Evolutionary conservation across 176 grass and related monocot species (phyloP), one percentile per base, ranked within the genome.

Genomic region (Oryza brachyantha): DNA sequence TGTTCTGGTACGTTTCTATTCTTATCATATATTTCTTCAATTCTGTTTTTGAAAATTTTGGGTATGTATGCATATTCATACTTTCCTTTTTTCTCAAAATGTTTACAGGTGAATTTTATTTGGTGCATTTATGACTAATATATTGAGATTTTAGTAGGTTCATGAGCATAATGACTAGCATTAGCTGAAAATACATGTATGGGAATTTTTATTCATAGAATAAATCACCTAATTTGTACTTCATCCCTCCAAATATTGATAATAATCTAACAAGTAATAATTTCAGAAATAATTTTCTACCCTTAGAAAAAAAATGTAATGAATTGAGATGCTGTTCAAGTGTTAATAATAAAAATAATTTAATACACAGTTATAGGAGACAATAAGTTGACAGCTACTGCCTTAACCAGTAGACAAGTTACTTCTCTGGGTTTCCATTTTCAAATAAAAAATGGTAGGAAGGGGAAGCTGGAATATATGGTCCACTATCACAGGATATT

Each of bases 1-100:
- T 86, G 81, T 94, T 67, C 77, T 98, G 95, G 95, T 98, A 90
- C 70, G 89, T 36, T 16, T 90, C 71, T 75, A 13, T 67, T 41
- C 19, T 61, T 24, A 13, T 54, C 19, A 55, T 68, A 81, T 81
- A 39, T 54, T 48, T 86, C 35, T 70, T 70, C 3, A 7, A 37
- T 61, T 45, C 4, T 40, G 73, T 72, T 72, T 19, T 69, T 71
- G 70, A 29, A 48, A 19, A 5, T 27, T 61, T 55, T 71, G 37
- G 27, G 29, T 61, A 61, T 60, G 11, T 61, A 34, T 45, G 26
- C 66, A 61, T 81, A 17, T 80, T 34, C 19, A 5, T 45, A 3
- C 19, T 81, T 7, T 31, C 17, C 70, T 21, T 77, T 77, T 76
- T 27, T 38, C 25, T 39, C 52, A 61, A 35, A 79, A 67, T 66